phyloP scores from a whole-genome alignment of 2,329 filamentous ascomycete genomes.

The Calonectria leucothoes region DNA sequence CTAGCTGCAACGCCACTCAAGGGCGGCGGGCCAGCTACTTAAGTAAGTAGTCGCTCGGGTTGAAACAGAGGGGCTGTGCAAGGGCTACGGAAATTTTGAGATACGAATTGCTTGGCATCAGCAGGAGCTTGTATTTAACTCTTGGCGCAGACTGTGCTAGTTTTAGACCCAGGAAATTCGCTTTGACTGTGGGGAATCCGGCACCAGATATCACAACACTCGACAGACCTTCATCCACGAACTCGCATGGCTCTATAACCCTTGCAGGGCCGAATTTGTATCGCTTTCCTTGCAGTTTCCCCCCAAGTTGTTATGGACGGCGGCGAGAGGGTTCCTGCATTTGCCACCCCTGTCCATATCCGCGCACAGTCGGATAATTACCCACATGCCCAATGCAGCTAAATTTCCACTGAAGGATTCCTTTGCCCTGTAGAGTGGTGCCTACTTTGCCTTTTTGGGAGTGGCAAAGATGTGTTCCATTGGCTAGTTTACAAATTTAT shows the following conservation, averaged over 20 bases:
- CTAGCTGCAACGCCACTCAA: neutral
- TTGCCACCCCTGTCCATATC: neutral
- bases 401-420: neutral
- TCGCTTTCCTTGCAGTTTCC: neutral
- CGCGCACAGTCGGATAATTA: neutral
- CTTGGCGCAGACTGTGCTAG: neutral
- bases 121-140: too few species aligned
- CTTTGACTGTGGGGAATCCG: neutral
- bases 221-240: neutral
- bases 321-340: neutral
- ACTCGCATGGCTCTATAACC: neutral
- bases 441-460: neutral
- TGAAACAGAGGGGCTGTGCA: neutral
- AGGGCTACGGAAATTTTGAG: neutral
- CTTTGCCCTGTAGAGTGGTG: neutral
- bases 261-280: too few species aligned
- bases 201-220: neutral
- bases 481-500: neutral
- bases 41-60: neutral
- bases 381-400: neutral
- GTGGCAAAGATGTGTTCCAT: neutral
- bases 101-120: neutral
- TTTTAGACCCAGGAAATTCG: neutral
- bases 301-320: neutral
- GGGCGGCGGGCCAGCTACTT: neutral